Base-by-base conservation (phyloP, 108 stramenopile species). In the Aurantiochytrium sp. region DNA sequence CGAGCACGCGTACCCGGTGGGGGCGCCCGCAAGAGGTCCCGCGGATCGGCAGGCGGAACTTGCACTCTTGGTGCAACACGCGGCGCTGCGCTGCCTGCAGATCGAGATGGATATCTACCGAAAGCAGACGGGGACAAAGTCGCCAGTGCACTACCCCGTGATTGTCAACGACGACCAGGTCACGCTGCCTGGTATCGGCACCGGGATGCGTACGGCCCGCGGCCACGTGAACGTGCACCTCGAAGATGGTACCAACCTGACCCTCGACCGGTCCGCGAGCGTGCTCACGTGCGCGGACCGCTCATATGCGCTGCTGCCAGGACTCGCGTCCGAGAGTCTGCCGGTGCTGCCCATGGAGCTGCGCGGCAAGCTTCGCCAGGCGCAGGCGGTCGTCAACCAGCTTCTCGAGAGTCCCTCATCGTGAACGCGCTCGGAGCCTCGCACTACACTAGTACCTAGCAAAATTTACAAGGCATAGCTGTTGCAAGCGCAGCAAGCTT, bases 111-210 rank as follows among this genome's bases (percentile, higher is more conserved):
- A 81, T n/a, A 81, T 81, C 12, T 81, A 48, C 2, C 73, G 45
- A 48, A 48, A 41, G 32, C 42, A 48, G 39, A 12, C 73, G 36
- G 73, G 42, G 24, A 30, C 73, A 6, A 81, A 81, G 27, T 12
- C 39, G 6, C 42, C 45, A 22, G 73, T 48, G 21, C 39, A 48
- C 27, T 81, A 27, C 39, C 73, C 73, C 24, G 45, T 81, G 10
- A 81, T 81, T 48, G 45, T 81, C 27, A 41, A 81, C 73, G 73
- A 81, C 27, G 73, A 81, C 24, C 73, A 81, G 45, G 73, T 81
- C 24, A 48, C 73, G 10, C 12, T 81, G 73, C 39, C 39, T 12
- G 73, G 73, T 24, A 24, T 81, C 30, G 73, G 73, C 45, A 81
- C 45, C 17, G 73, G 73, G 24, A 48, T 48, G 39, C 73, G 73